A percentile compares a stretch with the other conserved stretches of the same genome.
These are phyloP conservation scores for Passiflora organensis DNA, from an alignment of 345 rosid species.

Conservation along the genomic window DNA sequence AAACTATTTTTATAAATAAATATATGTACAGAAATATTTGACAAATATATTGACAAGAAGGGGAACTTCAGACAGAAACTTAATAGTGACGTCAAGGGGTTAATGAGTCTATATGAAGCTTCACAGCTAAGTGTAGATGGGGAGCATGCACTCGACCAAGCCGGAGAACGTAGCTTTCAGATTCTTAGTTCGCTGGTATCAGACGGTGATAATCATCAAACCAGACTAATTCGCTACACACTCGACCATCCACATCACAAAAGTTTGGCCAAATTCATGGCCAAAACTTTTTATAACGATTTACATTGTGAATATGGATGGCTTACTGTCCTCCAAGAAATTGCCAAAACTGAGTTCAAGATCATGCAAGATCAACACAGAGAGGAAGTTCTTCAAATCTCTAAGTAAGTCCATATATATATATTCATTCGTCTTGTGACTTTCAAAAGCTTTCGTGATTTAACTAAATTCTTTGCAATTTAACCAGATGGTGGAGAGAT, in stretches of 20 bases:
- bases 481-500: conserved; percentile 57
- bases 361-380: conserved; percentile 26
- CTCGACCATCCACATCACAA: conserved; percentile 38
- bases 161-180: conserved; percentile 18
- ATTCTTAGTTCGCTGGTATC: conserved; percentile 17
- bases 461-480: not conserved
- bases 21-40: conserved; percentile 32
- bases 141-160: conserved; percentile 42
- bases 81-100: conserved; percentile 25
- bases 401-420: conserved; percentile 30
- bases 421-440: not conserved
- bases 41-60: conserved; percentile 22
- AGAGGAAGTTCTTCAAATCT: conserved; percentile 27
- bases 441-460: not conserved
- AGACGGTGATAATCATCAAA: conserved; percentile 14
- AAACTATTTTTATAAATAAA: too few relatives aligned
- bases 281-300: conserved; percentile 11
- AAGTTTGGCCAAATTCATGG: conserved; percentile 30
- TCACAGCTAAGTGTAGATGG: conserved; percentile 41
- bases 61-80: conserved; percentile 16
- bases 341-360: conserved; percentile 34
- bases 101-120: conserved; percentile 50
- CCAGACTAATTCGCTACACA: conserved; percentile 15
- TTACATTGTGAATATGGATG: conserved; percentile 19
- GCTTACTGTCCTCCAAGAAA: conserved; percentile 25